Conservation (phyloP, 495 filamentous ascomycete species). For the Parachaetomium inaequale region DNA sequence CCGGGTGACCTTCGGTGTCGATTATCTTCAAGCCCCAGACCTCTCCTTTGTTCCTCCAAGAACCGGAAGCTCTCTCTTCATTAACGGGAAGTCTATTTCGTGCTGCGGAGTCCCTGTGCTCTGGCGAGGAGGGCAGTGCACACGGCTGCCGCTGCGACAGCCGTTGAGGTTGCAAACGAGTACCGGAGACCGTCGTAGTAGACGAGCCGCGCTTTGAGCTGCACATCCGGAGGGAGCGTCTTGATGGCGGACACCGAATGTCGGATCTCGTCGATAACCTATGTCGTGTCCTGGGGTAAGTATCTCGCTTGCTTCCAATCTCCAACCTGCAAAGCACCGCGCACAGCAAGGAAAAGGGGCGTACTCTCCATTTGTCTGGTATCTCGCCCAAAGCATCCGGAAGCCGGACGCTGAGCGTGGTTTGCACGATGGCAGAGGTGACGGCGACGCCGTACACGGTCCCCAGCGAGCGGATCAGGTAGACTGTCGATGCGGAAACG, state of each 20-base stretch:
- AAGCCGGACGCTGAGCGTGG: constrained; percentile 56
- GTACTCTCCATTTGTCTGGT: constrained; percentile 65
- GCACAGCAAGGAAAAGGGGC: constrained; percentile 32
- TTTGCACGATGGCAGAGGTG: constrained; percentile 61
- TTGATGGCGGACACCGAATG: constrained; percentile 57
- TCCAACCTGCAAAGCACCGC: neutral
- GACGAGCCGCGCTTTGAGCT: constrained; percentile 56
- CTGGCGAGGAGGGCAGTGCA: constrained; percentile 50
- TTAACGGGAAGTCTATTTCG: constrained; percentile 1
- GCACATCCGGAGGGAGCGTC: constrained; percentile 54
- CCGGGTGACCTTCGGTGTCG: neutral
- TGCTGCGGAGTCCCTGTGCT: constrained; percentile 45
- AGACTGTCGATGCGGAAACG: constrained; percentile 60
- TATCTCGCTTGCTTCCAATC: constrained; percentile 22
- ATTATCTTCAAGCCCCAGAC: neutral
- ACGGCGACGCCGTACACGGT: constrained; percentile 63
- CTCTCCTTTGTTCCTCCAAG: neutral
- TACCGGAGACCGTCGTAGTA: constrained; percentile 56
- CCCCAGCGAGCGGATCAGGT: constrained; percentile 60
- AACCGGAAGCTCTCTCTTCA: neutral
- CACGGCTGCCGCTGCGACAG: constrained; percentile 49
- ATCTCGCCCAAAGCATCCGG: constrained; percentile 56
- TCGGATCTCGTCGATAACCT: constrained; percentile 59
- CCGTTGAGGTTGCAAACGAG: constrained; percentile 53
- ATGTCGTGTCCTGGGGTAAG: constrained; percentile 10